phyloP scores from a whole-genome alignment of 176 grass and related monocot species.

The Alloteropsis semialata region DNA sequence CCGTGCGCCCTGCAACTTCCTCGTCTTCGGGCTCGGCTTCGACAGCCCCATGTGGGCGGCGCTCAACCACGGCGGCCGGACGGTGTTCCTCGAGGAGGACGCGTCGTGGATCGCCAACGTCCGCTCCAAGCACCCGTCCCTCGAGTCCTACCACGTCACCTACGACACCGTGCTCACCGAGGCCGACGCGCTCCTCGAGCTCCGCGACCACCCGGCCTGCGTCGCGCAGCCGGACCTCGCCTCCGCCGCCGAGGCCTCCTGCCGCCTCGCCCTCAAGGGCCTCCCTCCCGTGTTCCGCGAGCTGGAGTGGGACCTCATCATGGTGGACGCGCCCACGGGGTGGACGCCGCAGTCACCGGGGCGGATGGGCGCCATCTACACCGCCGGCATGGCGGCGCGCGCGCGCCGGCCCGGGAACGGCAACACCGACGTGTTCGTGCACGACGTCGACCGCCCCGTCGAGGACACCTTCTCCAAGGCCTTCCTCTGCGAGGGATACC shows the following conservation, averaged over 20 bases:
- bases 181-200: slow-evolving; percentile 38
- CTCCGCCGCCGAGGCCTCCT: neutral
- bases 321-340: slow-evolving; percentile 85
- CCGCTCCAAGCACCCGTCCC: slow-evolving; percentile 25
- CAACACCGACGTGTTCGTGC: slow-evolving; percentile 69
- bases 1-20: slow-evolving; percentile 67
- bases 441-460: slow-evolving; percentile 63
- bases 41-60: slow-evolving; percentile 82
- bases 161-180: slow-evolving; percentile 63
- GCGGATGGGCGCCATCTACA: slow-evolving; percentile 78
- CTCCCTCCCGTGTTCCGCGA: slow-evolving; percentile 42
- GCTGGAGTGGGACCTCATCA: slow-evolving; percentile 64
- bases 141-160: slow-evolving; percentile 75
- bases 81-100: slow-evolving; percentile 93
- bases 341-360: slow-evolving; percentile 68
- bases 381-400: slow-evolving; percentile 75
- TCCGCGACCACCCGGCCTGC: slow-evolving; percentile 29
- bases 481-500: slow-evolving; percentile 64
- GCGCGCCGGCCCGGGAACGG: slow-evolving; percentile 24
- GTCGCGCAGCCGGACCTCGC: slow-evolving; percentile 22
- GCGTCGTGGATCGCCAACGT: slow-evolving; percentile 70
- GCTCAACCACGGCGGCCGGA: slow-evolving; percentile 85
- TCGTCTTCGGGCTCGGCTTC: slow-evolving; percentile 58
- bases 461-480: slow-evolving; percentile 73
- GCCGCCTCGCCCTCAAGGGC: slow-evolving; percentile 39